Base-by-base conservation (phyloP, 768 basidiomycete species). In the Pleurotus eryngii region DNA sequence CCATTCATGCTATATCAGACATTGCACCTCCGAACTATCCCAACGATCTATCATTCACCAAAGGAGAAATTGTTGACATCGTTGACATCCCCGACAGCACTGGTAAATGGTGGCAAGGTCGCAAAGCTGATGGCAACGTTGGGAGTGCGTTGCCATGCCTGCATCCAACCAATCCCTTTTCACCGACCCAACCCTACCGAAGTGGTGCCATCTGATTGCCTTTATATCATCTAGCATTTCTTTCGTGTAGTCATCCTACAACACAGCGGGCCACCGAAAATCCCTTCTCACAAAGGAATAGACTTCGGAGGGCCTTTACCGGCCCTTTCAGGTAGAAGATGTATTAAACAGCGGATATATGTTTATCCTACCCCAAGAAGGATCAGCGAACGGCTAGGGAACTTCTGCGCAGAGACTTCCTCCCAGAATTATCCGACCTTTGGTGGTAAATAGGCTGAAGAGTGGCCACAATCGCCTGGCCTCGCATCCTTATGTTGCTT, bases 11-110 rank as follows among this genome's bases (percentile, higher is more conserved):
- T 14, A 49, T 62, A 61, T 39, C 40, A 98, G 96, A 99, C 76
- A 83, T 82, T 48, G 96, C 95, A n/a, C 92, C 90, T 2, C 76
- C 90, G 22, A 95, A 98, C 57, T 97, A 99, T 70, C 92, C 95
- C 11, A 97, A 92, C 67, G 97, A 99, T 73, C 89, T 99, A 39
- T 91, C 92, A 47, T 98, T 99, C 72, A 66, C 75, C 51, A 98
- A 98, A 68, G 55, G 56, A 61, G 72, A 57, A 57, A 58, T 57
- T 17, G 58, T 59, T 47, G 61, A 61, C 18, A 64, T 57, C 46
- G 27, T 62, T 5, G 61, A 62, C 18, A 64, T 57, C 46, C 39
- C 59, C 3, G 58, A 62, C 27, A 59, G 45, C 15, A 56, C 54
- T 24, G 58, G 61, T 26, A 59, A 62, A 54, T 62, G 61, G 61